phyloP scores from a whole-genome alignment of 352 stramenopile species.

The Phytophthora sp. region DNA sequence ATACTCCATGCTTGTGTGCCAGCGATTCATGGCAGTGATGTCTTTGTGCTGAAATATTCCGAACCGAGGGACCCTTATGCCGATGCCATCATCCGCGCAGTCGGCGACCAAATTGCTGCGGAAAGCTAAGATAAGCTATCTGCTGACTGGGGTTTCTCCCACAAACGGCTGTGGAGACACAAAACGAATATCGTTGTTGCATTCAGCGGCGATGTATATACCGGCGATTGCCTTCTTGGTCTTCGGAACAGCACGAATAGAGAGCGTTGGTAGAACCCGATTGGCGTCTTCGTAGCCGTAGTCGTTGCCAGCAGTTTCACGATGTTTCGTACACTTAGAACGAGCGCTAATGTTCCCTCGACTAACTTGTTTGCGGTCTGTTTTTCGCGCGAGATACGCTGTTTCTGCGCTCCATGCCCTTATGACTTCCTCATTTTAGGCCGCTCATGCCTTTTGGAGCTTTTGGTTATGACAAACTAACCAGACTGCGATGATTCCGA shows the following conservation, averaged over 20 bases:
- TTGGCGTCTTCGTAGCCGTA: not conserved
- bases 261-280: not conserved
- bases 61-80: slow-evolving; percentile 7
- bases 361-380: slow-evolving; percentile 3
- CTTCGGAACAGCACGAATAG: not conserved
- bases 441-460: not conserved
- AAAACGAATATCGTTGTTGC: not conserved
- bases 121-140: not conserved
- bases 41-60: not conserved
- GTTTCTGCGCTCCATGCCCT: not conserved
- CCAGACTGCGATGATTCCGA: not conserved
- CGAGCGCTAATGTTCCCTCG: slow-evolving; percentile 1
- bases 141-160: slow-evolving; percentile 5
- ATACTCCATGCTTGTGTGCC: slow-evolving; percentile 3
- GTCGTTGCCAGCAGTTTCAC: not conserved
- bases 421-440: slow-evolving; percentile 5
- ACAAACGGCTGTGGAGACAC: slow-evolving; percentile 6
- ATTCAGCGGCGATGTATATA: not conserved
- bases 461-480: slow-evolving; percentile 3
- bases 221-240: slow-evolving; percentile 7
- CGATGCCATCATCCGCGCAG: not conserved
- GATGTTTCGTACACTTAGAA: slow-evolving; percentile 4
- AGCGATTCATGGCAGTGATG: not conserved
- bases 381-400: not conserved
- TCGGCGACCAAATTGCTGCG: not conserved